Evolutionary conservation across 345 rosid species (phyloP), one percentile per base, ranked within the genome.

Genomic region (Angophora floribunda): DNA sequence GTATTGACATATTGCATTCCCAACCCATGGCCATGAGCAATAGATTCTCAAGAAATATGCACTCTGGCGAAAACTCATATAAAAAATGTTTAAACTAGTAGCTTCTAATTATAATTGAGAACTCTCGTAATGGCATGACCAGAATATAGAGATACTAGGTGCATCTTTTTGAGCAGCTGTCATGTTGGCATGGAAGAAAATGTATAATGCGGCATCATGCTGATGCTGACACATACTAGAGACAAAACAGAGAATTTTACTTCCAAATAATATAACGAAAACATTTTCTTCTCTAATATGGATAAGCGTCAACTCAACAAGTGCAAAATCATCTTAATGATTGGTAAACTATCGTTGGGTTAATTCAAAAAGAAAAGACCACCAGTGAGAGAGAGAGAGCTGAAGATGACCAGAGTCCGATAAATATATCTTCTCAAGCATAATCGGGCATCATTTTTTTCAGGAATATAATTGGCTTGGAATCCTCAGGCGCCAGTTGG

Each of bases 371-470:
- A 32, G 79, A 67, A 22, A 67, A 32, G 24, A 67, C 79, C 79
- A 8, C 79, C 9, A 32, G 22, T 7, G 22, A 32, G 24, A 67
- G 57, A 67, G 57, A 52, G 44, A 32, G 13, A 67, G 78, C 21
- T 67, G 45, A 32, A 67, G 79, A 67, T 67, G 22, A 67, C 79
- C 24, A 30, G 36, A 32, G 78, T 65, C 44, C 13, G 21, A 67
- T 15, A 13, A 36, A 67, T 30, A 7, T 32, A 67, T 67, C 13
- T 16, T 70, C 7, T 94, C 90, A 91, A 87, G 96, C 91, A 87
- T 93, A 90, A 92, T 93, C 94, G 61, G 96, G 98, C 95, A 95
- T 96, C 88, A 91, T 89, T 91, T 91, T 93, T 93, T 93, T 95
- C 26, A 96, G 96, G 89, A 95, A 93, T 47, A 91, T 75, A 65